Evolutionary conservation across 148 eudicot genomes (phyloP), one percentile per base, ranked within the genome.

Genomic region (Rhododendron ferrugineum): DNA sequence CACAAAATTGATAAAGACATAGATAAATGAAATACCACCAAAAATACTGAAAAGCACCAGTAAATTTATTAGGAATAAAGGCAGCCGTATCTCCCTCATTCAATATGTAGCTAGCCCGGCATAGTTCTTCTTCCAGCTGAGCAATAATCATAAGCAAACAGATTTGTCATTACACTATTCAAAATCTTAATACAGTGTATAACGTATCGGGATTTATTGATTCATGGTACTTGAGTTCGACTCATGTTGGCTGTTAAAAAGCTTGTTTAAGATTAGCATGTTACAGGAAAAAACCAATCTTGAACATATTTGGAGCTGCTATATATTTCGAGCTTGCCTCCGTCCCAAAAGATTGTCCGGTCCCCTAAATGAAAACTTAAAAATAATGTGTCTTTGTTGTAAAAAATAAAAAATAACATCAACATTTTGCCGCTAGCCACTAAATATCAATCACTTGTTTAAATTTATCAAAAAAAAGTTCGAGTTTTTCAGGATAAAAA

Each of bases 71-170:
- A 0, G 99, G 99, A 47, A 95, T 91, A 89, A 94, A 96, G n/a
- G 97, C 92, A 11, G 99, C 95, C 40, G 95, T 96, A 90, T 95
- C 96, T 85, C 99, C 97, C 88, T 96, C 99, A 77, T 89, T 92
- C 89, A 96, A 84, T 47, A 87, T 78, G 85, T 95, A 95, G 76
- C 92, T 90, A 42, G 93, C 97, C 87, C 91, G 91, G 85, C 80
- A 86, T 82, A 95, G 86, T 85, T 95, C 99, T 74, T 96, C 98
- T 86, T 93, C 94, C 90, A 94, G 81, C 99, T 96, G 56, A 28
- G 34, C 46, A 77, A 40, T 42, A 78, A 34, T 37, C 58, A 37
- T 42, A 91, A 42, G 32, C 8, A 85, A 23, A 46, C 23, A 83
- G 22, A 26, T 47, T 15, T 76, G 20, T 46, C 36, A 64, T 26